Conservation (phyloP, 2,329 filamentous ascomycete genomes). For the Colletotrichum costaricense region DNA sequence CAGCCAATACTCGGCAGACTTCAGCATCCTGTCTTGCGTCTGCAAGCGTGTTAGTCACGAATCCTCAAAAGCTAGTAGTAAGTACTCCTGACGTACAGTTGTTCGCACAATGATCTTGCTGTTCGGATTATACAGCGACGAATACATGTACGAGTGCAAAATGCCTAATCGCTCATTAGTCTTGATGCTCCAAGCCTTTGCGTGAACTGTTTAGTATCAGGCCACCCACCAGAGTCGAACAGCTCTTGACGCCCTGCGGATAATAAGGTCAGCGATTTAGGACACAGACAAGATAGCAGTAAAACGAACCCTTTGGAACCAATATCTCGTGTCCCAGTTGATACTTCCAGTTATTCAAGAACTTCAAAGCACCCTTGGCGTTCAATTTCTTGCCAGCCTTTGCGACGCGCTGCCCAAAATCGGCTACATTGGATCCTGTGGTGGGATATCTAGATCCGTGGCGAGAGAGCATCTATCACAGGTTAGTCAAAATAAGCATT, state of each 20-base stretch:
- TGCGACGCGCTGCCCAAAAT: conserved; percentile 67
- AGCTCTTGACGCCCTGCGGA: conserved; percentile 72
- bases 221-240: conserved; percentile 67
- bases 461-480: conserved; percentile 73
- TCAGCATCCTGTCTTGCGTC: conserved; percentile 82
- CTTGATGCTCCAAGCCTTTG: neutral
- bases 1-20: conserved; percentile 82
- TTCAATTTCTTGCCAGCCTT: conserved; percentile 64
- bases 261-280: neutral
- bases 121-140: conserved; percentile 75
- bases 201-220: neutral
- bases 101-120: conserved; percentile 80
- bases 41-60: conserved; percentile 39
- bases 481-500: neutral
- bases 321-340: conserved; percentile 77
- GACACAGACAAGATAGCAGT: neutral
- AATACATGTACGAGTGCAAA: conserved; percentile 79
- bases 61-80: no score
- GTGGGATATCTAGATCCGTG: conserved; percentile 82
- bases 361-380: conserved; percentile 69
- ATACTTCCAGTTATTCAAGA: conserved; percentile 77
- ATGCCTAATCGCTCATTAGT: conserved; percentile 56
- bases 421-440: conserved; percentile 63
- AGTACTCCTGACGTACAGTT: conserved; percentile 56
- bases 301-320: conserved; percentile 67